Percentiles rank a stretch among this genome's conserved stretches.
phyloP scores from a whole-genome alignment of 1,139 yeast genomes.

The Pichia sp. region DNA sequence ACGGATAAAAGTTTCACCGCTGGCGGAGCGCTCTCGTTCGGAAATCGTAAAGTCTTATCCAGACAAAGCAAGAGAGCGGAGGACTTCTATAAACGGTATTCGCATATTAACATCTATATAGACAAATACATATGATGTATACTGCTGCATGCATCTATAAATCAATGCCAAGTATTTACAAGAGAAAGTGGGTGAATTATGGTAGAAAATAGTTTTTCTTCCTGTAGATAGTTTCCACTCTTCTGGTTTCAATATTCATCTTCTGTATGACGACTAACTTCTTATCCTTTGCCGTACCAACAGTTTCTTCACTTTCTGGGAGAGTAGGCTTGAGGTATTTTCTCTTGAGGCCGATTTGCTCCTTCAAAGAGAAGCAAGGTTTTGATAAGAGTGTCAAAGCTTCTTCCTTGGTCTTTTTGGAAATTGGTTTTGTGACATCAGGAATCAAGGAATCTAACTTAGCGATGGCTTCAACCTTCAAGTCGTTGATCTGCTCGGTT shows the following conservation, averaged over 20 bases:
- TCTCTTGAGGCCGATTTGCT: conserved; percentile 39
- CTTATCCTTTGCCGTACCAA: conserved; percentile 31
- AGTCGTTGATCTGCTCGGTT: conserved; percentile 33
- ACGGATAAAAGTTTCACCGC: neutral
- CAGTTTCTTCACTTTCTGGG: conserved; percentile 32
- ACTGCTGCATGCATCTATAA: neutral
- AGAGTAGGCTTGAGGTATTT: conserved; percentile 40
- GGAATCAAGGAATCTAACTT: conserved; percentile 29
- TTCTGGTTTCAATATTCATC: conserved; percentile 46
- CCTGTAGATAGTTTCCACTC: conserved; percentile 40
- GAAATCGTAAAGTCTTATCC: neutral
- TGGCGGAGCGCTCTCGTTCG: neutral
- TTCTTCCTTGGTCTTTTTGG: conserved; percentile 34
- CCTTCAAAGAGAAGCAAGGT: conserved; percentile 37
- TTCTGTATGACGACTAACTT: conserved; percentile 38
- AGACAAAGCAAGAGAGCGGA: neutral
- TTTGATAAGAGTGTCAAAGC: conserved; percentile 36
- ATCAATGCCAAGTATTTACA: neutral
- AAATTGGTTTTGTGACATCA: conserved; percentile 23
- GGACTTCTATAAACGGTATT: neutral
- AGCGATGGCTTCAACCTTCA: conserved; percentile 29
- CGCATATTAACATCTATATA: neutral
- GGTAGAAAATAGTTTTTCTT: conserved; percentile 34
- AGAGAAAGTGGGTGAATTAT: neutral
- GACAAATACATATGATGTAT: neutral